These are phyloP conservation scores for Ophiostoma pallidulum DNA, from an alignment of 2,329 filamentous ascomycete species.

Conservation along the genomic window DNA sequence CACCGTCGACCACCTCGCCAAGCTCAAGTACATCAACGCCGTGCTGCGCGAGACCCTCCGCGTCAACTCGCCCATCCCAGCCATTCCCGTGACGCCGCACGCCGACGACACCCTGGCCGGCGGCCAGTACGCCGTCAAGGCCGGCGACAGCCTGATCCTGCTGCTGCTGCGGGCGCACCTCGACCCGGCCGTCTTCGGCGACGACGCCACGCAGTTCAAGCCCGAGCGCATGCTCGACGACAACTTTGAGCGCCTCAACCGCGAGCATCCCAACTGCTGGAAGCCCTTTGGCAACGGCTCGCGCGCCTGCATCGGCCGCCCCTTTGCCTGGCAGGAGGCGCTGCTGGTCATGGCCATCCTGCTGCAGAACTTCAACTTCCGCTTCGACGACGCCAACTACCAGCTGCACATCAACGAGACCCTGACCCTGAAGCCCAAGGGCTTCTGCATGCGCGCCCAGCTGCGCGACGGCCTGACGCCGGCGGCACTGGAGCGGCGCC, in stretches of 20 bases:
- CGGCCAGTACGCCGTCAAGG: constrained; percentile 44
- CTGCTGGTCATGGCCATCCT: constrained; percentile 42
- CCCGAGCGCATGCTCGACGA: constrained; percentile 56
- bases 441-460: constrained; percentile 48
- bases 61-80: constrained; percentile 21
- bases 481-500: constrained; percentile 19
- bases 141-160: constrained; percentile 33
- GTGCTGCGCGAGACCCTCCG: constrained; percentile 46
- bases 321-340: constrained; percentile 46
- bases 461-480: constrained; percentile 37
- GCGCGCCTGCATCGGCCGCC: constrained; percentile 42
- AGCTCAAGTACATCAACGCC: constrained; percentile 38
- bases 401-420: constrained; percentile 41
- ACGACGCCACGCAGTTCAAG: constrained; percentile 46
- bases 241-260: constrained; percentile 26
- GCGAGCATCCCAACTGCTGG: constrained; percentile 29
- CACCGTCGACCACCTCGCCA: constrained; percentile 38
- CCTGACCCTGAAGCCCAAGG: constrained; percentile 51
- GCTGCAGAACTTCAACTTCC: constrained; percentile 60
- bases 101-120: constrained; percentile 29
- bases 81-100: constrained; percentile 24
- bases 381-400: constrained; percentile 50
- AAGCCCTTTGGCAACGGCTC: constrained; percentile 47
- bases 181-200: constrained; percentile 47
- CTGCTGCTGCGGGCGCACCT: constrained; percentile 42